Evolutionary conservation across 805 yeast genomes (phyloP), one percentile per base, ranked within the genome.

Genomic region (Yarrowia osloensis): DNA sequence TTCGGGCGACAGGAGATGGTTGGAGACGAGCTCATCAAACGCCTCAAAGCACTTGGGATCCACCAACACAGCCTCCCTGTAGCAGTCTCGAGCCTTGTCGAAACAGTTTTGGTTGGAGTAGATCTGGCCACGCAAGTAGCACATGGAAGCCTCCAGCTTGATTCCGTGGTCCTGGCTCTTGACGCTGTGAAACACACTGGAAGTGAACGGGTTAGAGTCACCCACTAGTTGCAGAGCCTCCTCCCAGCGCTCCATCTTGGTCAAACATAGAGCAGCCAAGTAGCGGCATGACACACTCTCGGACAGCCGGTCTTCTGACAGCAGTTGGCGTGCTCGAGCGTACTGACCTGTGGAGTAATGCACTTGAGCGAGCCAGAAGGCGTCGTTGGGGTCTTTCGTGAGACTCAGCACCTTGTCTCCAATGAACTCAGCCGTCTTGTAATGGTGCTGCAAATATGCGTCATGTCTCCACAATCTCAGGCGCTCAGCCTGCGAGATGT

Each of bases 1-100:
- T 19, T 80, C 77, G 0, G 98, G 97, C 0, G 95, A 84, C 77
- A 94, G 78, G 72, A 91, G 82, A 73, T 88, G 88, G 71, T 89
- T 88, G 49, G 83, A 78, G 1, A 90, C 83, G 62, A 94, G 81
- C 74, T 89, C 92, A 72, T 90, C 85, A 75, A 91, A 91, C 0
- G 98, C 98, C 71, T 94, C 99, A 75, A 81, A 94, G 77, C 98
- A 95, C 75, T 92, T 91, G 8, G 90, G 92, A 76, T 94, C 98
- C 1, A 90, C 91, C 70, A 85, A 71, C 0, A 93, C 86, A 0
- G 98, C 97, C 73, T 91, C 97, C 73, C 87, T 86, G 72, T 86
- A 92, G 65, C 95, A 88, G 66, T 89, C 92, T 72, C 90, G 91
- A 0, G 98, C 98, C 69, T 84, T 82, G 22, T 89, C 95, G 73